phyloP scores from a whole-genome alignment of 306 rosid species.

The Nissolia schottii region DNA sequence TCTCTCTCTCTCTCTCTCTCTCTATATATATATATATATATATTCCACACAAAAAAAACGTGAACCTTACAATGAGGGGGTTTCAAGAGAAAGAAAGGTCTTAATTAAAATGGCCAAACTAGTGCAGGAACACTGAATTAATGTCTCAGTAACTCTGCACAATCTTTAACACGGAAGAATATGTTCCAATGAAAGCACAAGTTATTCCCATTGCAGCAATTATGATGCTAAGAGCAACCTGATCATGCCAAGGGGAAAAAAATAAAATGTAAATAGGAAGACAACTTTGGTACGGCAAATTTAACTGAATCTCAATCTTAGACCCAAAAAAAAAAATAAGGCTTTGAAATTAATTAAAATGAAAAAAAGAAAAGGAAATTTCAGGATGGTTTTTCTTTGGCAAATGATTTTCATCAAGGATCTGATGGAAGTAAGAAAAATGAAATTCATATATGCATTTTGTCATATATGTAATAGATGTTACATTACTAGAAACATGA shows the following conservation, averaged over 20 bases:
- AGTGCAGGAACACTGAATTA: not conserved
- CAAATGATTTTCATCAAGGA: not conserved
- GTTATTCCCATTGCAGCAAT: conserved; percentile 42
- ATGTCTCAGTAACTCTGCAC: conserved; percentile 22
- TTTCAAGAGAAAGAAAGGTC: not conserved
- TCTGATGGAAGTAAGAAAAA: not conserved
- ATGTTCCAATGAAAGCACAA: conserved; percentile 54
- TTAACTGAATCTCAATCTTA: too few relatives aligned
- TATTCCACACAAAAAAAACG: not conserved
- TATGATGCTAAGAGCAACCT: conserved; percentile 45
- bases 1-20: too few relatives aligned
- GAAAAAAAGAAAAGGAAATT: not conserved
- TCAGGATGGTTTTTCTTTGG: not conserved
- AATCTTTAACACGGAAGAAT: conserved; percentile 47
- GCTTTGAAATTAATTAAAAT: not conserved
- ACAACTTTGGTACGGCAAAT: too few relatives aligned
- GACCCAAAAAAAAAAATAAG: not conserved
- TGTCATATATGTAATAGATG: not conserved
- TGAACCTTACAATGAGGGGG: not conserved
- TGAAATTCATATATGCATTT: not conserved
- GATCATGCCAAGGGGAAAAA: not conserved
- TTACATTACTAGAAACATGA: not conserved
- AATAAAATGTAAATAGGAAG: not conserved
- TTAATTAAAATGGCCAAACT: not conserved
- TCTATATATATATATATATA: too few relatives aligned